Conservation (phyloP, 768 basidiomycete species). For the Nevesoporus exiguus region DNA sequence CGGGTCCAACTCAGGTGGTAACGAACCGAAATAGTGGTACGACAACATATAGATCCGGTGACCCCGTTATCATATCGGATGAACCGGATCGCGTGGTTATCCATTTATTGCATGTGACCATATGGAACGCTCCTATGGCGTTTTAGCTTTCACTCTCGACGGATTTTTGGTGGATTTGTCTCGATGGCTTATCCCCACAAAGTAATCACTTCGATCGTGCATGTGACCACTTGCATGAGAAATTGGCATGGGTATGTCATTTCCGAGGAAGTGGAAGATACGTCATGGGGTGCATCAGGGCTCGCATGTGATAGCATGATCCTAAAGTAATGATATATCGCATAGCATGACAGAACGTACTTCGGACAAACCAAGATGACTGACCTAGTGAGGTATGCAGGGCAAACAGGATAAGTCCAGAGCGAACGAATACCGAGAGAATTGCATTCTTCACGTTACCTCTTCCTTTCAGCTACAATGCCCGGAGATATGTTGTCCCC, state of each 20-base stretch:
- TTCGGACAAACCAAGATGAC: not conserved
- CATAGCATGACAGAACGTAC: not conserved
- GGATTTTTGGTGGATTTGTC: slow-evolving; percentile 14
- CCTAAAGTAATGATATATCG: not conserved
- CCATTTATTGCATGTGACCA: slow-evolving; percentile 1
- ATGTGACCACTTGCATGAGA: slow-evolving; percentile 1
- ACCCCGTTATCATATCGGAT: slow-evolving; percentile 11
- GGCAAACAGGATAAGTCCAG: not conserved
- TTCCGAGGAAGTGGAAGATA: slow-evolving; percentile 14
- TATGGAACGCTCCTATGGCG: slow-evolving; percentile 7
- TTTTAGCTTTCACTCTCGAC: not conserved
- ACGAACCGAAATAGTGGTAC: slow-evolving; percentile 26
- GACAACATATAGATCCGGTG: slow-evolving; percentile 16
- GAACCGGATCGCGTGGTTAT: not conserved
- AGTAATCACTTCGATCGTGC: not conserved
- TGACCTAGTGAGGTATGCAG: not conserved
- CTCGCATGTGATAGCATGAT: not conserved
- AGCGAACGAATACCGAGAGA: not conserved
- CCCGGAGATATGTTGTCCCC: not conserved
- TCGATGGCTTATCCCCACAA: slow-evolving; percentile 6
- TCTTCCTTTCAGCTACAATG: not conserved
- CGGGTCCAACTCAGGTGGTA: slow-evolving; percentile 1
- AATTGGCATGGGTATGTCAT: slow-evolving; percentile 4
- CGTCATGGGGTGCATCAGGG: not conserved
- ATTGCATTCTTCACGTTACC: not conserved